phyloP scores from a whole-genome alignment of 495 filamentous ascomycete genomes.

The Xylaria cubensis region DNA sequence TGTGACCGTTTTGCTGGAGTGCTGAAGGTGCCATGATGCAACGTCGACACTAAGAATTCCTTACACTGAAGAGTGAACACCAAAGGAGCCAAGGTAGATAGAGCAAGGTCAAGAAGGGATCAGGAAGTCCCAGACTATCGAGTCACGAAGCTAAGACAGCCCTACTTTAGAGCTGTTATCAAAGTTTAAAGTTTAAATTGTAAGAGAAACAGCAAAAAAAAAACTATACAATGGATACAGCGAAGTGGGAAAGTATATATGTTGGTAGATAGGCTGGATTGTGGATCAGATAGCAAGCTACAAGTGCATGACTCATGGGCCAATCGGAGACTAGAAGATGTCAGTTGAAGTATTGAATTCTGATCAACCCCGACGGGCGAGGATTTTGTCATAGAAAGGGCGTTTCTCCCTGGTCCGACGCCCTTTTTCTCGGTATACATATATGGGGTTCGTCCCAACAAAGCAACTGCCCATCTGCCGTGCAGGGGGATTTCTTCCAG shows the following conservation, averaged over 20 bases:
- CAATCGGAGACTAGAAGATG: constrained; percentile 17
- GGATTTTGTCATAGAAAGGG: constrained; percentile 18
- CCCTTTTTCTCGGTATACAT: constrained; percentile 1
- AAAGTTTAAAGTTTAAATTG: neutral
- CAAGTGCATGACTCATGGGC: constrained; percentile 21
- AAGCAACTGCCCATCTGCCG: neutral
- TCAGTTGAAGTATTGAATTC: neutral
- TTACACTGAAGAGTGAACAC: constrained; percentile 4
- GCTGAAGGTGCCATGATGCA: constrained; percentile 45
- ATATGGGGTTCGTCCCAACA: constrained; percentile 15
- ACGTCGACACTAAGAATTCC: constrained; percentile 15
- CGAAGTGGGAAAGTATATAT: constrained; percentile 11
- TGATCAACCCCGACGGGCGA: constrained; percentile 1
- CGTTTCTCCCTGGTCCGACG: constrained; percentile 13
- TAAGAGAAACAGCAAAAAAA: neutral
- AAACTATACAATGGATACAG: neutral
- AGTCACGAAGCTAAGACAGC: neutral
- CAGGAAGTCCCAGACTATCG: neutral
- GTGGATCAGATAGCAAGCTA: constrained; percentile 26
- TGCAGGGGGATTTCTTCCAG: constrained; percentile 5
- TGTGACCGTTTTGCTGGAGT: constrained; percentile 29
- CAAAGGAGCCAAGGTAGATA: neutral
- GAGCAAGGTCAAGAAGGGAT: neutral
- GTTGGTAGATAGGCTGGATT: neutral
- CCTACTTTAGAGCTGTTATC: neutral